Evolutionary conservation across 495 filamentous ascomycete genomes (phyloP), one percentile per base, ranked within the genome.

Genomic region (Annulohypoxylon bovei): DNA sequence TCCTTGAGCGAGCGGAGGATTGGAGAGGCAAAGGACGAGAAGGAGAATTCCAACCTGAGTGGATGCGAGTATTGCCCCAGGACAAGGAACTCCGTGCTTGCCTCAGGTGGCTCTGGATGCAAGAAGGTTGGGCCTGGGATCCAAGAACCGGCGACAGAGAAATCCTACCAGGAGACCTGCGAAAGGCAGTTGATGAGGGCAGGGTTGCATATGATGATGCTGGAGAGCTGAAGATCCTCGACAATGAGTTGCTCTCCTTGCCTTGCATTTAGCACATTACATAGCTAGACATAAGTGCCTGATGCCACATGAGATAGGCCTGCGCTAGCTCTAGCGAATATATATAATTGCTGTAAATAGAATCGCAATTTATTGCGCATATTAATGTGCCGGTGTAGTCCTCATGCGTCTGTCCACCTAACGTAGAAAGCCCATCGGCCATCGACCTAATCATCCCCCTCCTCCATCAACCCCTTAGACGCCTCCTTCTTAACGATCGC

Each of bases 31-130:
- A 79, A 6, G 78, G 77, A 28, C 58, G 62, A 9, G 68, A 65
- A 57, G 66, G 70, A 5, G 79, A 77, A 44, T 87, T 87, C 67
- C 84, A 88, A 58, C 82, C 87, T 0, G 95, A 98, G 77, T 98
- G 95, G 95, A 94, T 91, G 81, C 83, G 91, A 1, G 94, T 98
- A 0, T 69, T 94, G 27, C 94, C 95, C 0, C 76, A 83, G 47
- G 95, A 99, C 75, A 98, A 98, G 78, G 95, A 99, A 77, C 77
- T 98, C 37, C 84, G 92, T 18, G 93, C 93, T 0, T 97, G 90
- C 80, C 75, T 97, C 72, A 81, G 90, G 2, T 98, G 95, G 95
- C 89, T 92, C 85, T 98, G 95, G 95, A 83, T 93, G 59, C 89
- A 90, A 61, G 91, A 96, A 67, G 95, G 94, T 1, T 93, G 88